These are phyloP conservation scores for Plasmodium gallinaceum DNA, from an alignment of 169 alveolate genomes.

Conservation along the genomic window DNA sequence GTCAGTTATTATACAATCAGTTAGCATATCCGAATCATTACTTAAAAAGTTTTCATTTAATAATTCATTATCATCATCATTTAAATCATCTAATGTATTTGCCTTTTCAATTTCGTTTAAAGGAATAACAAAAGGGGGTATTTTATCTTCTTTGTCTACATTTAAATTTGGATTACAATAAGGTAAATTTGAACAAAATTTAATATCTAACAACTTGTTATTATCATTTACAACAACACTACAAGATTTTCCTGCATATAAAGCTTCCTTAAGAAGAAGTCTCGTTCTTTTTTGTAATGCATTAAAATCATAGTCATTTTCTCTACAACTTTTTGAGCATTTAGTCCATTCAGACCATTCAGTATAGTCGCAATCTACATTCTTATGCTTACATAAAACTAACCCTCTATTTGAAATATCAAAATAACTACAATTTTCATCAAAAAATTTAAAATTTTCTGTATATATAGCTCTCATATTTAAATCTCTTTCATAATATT, in stretches of 20 bases:
- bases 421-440: conserved; percentile 15
- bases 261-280: not conserved
- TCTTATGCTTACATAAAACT: conserved; percentile 79
- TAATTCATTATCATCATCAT: conserved; percentile 34
- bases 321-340: conserved; percentile 78
- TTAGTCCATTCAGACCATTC: conserved; percentile 84
- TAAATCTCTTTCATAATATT: conserved; percentile 26
- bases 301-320: conserved; percentile 58
- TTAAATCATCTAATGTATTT: conserved; percentile 31
- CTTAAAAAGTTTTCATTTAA: conserved; percentile 11
- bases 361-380: conserved; percentile 44
- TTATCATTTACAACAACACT: conserved; percentile 11
- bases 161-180: not conserved
- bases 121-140: conserved; percentile 49
- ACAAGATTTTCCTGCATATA: conserved; percentile 23
- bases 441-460: conserved; percentile 6
- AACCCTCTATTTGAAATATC: conserved; percentile 78
- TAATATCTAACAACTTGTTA: conserved; percentile 14
- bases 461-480: not conserved
- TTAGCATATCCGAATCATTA: not conserved
- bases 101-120: conserved; percentile 40
- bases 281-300: conserved; percentile 32
- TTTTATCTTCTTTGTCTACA: not conserved
- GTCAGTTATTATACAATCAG: conserved; percentile 42
- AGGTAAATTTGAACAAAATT: conserved; percentile 17